Evolutionary conservation across 192 early-diverging fungal species (phyloP).

Genomic region (Diversispora eburnea): DNA sequence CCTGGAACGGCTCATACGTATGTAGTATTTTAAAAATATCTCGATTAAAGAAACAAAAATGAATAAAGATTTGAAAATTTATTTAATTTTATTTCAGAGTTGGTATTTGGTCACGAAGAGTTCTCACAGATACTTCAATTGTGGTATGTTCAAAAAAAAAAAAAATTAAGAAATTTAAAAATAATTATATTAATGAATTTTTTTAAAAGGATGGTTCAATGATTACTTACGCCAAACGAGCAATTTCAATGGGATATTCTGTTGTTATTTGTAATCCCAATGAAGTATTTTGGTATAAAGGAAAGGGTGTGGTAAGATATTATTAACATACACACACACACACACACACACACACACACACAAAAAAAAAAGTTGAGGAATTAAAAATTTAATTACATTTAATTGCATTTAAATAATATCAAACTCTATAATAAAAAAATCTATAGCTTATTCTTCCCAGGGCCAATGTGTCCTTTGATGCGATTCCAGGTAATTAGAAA

Average conservation of each 20-base stretch:
- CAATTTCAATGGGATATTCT: slow-evolving; percentile 13
- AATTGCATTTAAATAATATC: background rate
- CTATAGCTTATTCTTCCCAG: slow-evolving; percentile 21
- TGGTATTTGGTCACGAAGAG: slow-evolving; percentile 19
- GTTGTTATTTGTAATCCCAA: slow-evolving; percentile 25
- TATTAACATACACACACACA: too few relatives aligned
- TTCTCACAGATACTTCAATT: slow-evolving; percentile 2
- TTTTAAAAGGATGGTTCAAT: slow-evolving; percentile 23
- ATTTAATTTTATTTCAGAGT: background rate
- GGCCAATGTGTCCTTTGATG: background rate
- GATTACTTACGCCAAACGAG: slow-evolving; percentile 22
- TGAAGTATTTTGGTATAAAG: slow-evolving; percentile 29
- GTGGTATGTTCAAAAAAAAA: background rate
- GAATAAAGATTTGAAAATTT: background rate
- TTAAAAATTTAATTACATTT: background rate
- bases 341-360: too few relatives aligned
- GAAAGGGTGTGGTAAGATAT: slow-evolving; percentile 14
- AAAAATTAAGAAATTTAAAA: background rate
- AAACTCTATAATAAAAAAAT: background rate
- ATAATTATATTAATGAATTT: background rate
- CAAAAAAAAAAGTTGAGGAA: background rate
- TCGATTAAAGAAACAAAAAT: background rate
- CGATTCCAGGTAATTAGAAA: slow-evolving; percentile 11
- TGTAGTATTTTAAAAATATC: background rate
- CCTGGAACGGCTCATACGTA: slow-evolving; percentile 22